Evolutionary conservation across 352 stramenopile species (phyloP), one percentile per base, ranked within the genome.

Genomic region (Pythium rhizo-oryzae): DNA sequence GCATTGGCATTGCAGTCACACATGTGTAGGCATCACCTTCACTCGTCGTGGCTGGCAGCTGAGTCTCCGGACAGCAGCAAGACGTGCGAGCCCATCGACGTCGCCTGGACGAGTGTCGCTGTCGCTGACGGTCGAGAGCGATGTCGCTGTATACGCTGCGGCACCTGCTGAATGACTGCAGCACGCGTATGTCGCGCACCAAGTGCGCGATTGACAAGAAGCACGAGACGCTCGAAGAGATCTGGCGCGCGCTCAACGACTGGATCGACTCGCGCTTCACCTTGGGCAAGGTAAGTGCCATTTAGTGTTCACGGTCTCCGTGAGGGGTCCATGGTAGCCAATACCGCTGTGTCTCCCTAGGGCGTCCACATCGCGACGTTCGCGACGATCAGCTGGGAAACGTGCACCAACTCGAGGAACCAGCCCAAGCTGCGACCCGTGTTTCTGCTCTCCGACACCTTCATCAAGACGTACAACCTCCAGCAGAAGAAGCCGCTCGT

Each of bases 61-160:
- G 41, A 21, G 41, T 47, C 13, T n/a, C 41, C 41, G 41, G 41
- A 47, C 41, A 47, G 2, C 41, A 16, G 12, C 11, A 8, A 1
- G 41, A 16, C 41, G 41, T n/a, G 9, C 7, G 15, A 21, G 15
- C 41, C 18, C 15, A 47, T 47, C 41, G 7, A 47, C 41, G 12
- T 8, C 35, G 35, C 35, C 35, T 4, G 16, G 12, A 43, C 25
- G 28, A 57, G 52, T 39, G 28, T 33, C 37, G 33, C 25, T 18
- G 47, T 35, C 23, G 37, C 15, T 25, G 51, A 24, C 15, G 13
- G 25, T 39, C 19, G n/a, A 6, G 12, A 39, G 59, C 11, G 35
- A 90, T 90, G 80, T 87, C 83, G 73, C 70, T 93, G 57, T 92
- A 92, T 69, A 92, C 85, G 69, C 77, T 92, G 59, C 84, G 87